Percentiles rank a stretch among this genome's conserved stretches.
phyloP scores from a whole-genome alignment of 345 rosid genomes.

The Rhizophora mangle region DNA sequence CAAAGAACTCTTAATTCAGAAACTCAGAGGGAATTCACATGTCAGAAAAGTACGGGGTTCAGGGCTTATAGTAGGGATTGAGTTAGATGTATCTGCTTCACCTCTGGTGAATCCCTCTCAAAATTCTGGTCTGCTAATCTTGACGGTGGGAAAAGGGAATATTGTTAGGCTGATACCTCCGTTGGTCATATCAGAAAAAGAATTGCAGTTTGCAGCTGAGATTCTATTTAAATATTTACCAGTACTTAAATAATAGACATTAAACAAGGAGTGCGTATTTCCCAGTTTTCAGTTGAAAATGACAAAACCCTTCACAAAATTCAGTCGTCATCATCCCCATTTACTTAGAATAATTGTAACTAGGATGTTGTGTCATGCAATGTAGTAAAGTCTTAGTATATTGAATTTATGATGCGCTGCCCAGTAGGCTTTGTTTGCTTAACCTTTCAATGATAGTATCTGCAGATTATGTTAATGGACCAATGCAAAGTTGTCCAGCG shows the following conservation, averaged over 20 bases:
- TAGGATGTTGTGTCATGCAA: no score
- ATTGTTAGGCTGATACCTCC: slow-evolving; percentile 88
- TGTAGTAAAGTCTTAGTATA: no score
- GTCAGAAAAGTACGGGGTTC: slow-evolving; percentile 81
- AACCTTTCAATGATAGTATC: no score
- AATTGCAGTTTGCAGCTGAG: slow-evolving; percentile 60
- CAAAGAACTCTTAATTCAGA: slow-evolving; percentile 49
- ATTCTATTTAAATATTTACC: slow-evolving; percentile 30
- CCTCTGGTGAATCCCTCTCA: slow-evolving; percentile 75
- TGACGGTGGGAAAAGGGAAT: slow-evolving; percentile 86
- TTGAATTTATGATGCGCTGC: no score
- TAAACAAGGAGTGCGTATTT: neutral
- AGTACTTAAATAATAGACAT: slow-evolving; percentile 15
- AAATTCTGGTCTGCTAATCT: slow-evolving; percentile 60
- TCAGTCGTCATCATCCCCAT: no score
- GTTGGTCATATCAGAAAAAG: slow-evolving; percentile 70
- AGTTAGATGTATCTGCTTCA: slow-evolving; percentile 60
- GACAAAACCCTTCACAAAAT: neutral
- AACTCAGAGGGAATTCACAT: slow-evolving; percentile 58
- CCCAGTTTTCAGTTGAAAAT: neutral
- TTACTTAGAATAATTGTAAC: no score
- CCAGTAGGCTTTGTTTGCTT: no score
- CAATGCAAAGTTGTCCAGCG: no score
- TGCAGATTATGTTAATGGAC: no score
- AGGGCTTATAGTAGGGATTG: slow-evolving; percentile 82